These are phyloP conservation scores for Leccinum longicurvipes DNA, from an alignment of 768 basidiomycete species.

Conservation along the genomic window DNA sequence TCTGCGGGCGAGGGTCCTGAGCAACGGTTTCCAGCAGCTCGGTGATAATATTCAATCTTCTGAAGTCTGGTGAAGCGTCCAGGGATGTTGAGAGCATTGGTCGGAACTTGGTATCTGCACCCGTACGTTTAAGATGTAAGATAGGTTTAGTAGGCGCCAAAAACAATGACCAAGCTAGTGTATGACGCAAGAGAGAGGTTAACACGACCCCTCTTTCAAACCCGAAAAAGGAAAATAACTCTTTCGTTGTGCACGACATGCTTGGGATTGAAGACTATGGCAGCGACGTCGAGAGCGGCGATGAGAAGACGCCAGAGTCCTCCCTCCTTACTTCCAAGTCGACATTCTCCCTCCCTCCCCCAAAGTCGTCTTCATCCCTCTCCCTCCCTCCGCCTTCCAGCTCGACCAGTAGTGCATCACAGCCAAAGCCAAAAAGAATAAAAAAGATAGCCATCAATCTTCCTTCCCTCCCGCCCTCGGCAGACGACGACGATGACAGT, in stretches of 20 bases:
- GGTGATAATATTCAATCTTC: no score
- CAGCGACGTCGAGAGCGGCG: conserved; percentile 63
- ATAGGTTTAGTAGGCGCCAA: no score
- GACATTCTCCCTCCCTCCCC: conserved; percentile 36
- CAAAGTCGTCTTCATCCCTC: conserved; percentile 26
- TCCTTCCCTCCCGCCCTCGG: conserved; percentile 28
- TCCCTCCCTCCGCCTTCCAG: conserved; percentile 27
- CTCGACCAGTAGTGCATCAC: conserved; percentile 11
- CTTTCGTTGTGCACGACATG: conserved; percentile 39
- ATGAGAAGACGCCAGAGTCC: conserved; percentile 29
- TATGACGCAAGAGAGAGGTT: no score
- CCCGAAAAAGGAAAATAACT: neutral
- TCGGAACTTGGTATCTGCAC: no score
- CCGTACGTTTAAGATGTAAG: no score
- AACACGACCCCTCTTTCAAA: no score
- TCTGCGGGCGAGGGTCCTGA: no score
- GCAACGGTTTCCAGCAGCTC: no score
- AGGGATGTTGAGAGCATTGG: no score
- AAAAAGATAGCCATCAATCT: conserved; percentile 43
- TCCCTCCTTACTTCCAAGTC: conserved; percentile 30
- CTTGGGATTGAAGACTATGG: conserved; percentile 77
- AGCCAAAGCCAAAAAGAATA: conserved; percentile 39
- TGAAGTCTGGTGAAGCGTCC: no score
- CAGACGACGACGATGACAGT: conserved; percentile 44
- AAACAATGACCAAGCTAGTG: no score